These are phyloP conservation scores for Colletotrichum melonis DNA, from an alignment of 2,329 filamentous ascomycete genomes.

Conservation along the genomic window DNA sequence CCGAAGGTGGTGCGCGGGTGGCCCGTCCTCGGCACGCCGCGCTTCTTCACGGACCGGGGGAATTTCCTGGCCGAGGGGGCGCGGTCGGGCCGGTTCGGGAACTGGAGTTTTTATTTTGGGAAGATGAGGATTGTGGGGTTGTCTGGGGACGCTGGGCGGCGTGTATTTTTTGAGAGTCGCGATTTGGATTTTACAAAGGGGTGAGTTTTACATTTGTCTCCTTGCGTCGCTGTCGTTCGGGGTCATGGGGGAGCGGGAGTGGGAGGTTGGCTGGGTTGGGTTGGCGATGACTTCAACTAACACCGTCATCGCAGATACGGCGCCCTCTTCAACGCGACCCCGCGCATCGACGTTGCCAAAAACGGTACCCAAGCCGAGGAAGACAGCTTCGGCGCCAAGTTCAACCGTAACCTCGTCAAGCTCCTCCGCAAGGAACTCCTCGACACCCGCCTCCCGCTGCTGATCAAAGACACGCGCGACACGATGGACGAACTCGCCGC, in stretches of 20 bases:
- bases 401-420: conserved; percentile 45
- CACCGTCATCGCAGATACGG: conserved; percentile 39
- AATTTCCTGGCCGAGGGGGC: conserved; percentile 54
- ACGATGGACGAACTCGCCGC: conserved; percentile 50
- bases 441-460: conserved; percentile 48
- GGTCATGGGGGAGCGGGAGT: no score
- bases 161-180: conserved; percentile 57
- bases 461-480: conserved; percentile 55
- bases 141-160: conserved; percentile 53
- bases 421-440: conserved; percentile 53
- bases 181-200: conserved; percentile 56
- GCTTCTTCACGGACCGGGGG: conserved; percentile 59
- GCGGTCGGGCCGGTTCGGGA: conserved; percentile 48
- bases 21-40: conserved; percentile 56
- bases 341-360: conserved; percentile 36
- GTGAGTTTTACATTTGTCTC: conserved; percentile 37
- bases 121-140: conserved; percentile 56
- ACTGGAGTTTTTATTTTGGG: conserved; percentile 62
- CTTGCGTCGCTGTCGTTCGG: no score
- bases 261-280: no score
- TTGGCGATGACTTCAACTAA: background rate
- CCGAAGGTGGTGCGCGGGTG: conserved; percentile 42
- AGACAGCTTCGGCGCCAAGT: conserved; percentile 39
- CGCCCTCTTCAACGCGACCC: conserved; percentile 45
- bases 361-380: conserved; percentile 18